Percentiles rank a stretch among this genome's conserved stretches.
These are phyloP conservation scores for Penicillium daleae DNA, from an alignment of 495 filamentous ascomycete genomes.

Conservation along the genomic window DNA sequence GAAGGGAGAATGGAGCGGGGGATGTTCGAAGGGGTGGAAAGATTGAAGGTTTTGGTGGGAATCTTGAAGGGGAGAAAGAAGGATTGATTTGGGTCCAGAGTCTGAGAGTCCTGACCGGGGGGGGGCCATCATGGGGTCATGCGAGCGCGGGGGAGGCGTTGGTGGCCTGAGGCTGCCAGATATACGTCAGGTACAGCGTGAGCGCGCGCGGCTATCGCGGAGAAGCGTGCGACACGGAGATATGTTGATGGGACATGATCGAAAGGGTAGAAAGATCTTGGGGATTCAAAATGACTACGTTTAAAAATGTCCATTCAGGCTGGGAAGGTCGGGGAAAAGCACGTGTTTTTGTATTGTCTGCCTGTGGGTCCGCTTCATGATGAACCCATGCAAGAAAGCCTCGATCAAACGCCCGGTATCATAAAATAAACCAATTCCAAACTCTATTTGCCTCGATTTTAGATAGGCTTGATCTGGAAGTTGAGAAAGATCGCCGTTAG, in stretches of 20 bases:
- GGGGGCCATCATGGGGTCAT: conserved; percentile 40
- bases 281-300: background rate
- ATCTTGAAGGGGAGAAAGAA: conserved; percentile 7
- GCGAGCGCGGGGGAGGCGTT: conserved; percentile 50
- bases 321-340: background rate
- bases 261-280: background rate
- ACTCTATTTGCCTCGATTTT: conserved; percentile 23
- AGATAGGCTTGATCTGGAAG: conserved; percentile 79
- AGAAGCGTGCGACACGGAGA: background rate
- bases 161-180: conserved; percentile 23
- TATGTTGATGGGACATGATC: background rate
- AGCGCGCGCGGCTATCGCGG: conserved; percentile 9
- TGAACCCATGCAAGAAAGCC: conserved; percentile 13
- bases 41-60: conserved; percentile 11
- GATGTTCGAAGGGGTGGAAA: conserved; percentile 18
- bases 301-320: background rate
- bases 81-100: conserved; percentile 8
- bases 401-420: conserved; percentile 35
- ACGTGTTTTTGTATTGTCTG: conserved; percentile 14
- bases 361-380: conserved; percentile 11
- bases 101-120: conserved; percentile 23
- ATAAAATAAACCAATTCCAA: conserved; percentile 18
- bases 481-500: background rate
- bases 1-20: conserved; percentile 3
- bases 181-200: conserved; percentile 22